Percentiles rank a stretch among this genome's conserved stretches.
phyloP scores from a whole-genome alignment of 306 rosid species.

The Malus asiatica region DNA sequence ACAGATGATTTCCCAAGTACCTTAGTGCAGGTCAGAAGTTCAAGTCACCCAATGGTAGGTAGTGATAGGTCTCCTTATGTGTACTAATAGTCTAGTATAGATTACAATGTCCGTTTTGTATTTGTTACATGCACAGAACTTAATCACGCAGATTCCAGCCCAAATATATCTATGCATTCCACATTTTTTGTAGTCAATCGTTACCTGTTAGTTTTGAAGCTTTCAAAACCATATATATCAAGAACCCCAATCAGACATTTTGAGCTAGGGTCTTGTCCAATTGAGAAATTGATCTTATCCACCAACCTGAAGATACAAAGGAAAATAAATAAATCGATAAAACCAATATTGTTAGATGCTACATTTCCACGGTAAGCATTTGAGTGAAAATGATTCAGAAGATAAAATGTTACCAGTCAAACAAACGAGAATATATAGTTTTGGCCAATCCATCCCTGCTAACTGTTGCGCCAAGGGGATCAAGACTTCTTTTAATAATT shows the following conservation, averaged over 20 bases:
- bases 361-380: background rate
- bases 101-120: background rate
- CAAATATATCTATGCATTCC: background rate
- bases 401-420: conserved; percentile 55
- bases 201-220: conserved; percentile 76
- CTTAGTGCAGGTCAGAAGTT: conserved; percentile 12
- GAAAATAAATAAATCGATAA: conserved; percentile 14
- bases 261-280: conserved; percentile 79
- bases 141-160: background rate
- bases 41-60: conserved; percentile 12
- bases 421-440: conserved; percentile 75
- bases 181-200: background rate
- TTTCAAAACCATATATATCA: conserved; percentile 94
- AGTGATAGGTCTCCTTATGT: background rate
- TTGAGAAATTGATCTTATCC: conserved; percentile 71
- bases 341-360: conserved; percentile 1
- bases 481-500: conserved; percentile 73
- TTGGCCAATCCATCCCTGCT: conserved; percentile 93
- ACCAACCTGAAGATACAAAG: conserved; percentile 69
- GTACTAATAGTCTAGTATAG: background rate
- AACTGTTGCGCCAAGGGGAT: conserved; percentile 62
- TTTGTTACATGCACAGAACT: background rate
- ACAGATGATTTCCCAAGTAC: background rate
- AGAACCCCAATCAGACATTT: conserved; percentile 75
- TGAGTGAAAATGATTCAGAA: conserved; percentile 4